phyloP scores from a whole-genome alignment of 768 basidiomycete species.

The Suillus sp. region DNA sequence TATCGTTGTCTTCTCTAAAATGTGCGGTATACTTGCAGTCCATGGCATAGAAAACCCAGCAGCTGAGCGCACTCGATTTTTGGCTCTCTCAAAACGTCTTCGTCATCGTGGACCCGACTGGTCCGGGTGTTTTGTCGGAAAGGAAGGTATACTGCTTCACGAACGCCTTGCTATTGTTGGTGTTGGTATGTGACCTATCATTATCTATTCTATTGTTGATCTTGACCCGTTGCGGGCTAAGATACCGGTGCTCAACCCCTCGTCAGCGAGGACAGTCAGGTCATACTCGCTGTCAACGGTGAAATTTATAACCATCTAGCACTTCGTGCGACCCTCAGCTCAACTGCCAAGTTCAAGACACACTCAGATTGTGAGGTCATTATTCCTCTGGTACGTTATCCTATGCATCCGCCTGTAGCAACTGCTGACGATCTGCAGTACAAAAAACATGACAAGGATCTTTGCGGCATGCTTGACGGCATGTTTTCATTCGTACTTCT shows the following conservation, averaged over 20 bases:
- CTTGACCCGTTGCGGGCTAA: slow-evolving; percentile 32
- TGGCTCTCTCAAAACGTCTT: slow-evolving; percentile 86
- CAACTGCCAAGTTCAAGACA: slow-evolving; percentile 85
- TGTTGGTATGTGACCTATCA: slow-evolving; percentile 66
- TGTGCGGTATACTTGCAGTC: slow-evolving; percentile 93
- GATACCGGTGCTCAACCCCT: slow-evolving; percentile 98
- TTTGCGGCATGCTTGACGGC: slow-evolving; percentile 86
- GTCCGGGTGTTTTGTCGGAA: slow-evolving; percentile 93
- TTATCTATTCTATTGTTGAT: slow-evolving; percentile 7
- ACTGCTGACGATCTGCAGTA: slow-evolving; percentile 54
- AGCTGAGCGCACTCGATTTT: slow-evolving; percentile 67
- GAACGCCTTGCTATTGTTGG: slow-evolving; percentile 98
- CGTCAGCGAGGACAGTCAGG: slow-evolving; percentile 79
- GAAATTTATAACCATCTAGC: slow-evolving; percentile 98
- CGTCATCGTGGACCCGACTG: slow-evolving; percentile 98
- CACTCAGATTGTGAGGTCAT: slow-evolving; percentile 99
- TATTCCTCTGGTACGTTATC: slow-evolving; percentile 73
- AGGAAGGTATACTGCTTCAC: slow-evolving; percentile 82
- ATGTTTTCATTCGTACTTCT: slow-evolving; percentile 99
- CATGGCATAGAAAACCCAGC: slow-evolving; percentile 78
- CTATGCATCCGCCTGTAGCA: neutral
- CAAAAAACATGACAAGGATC: slow-evolving; percentile 71
- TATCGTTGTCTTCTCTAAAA: slow-evolving; percentile 34
- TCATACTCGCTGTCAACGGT: slow-evolving; percentile 92
- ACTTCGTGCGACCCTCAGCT: slow-evolving; percentile 66